A percentile compares a stretch with the other conserved stretches of the same genome.
These are phyloP conservation scores for Geoglossum cookeanum DNA, from an alignment of 2,329 filamentous ascomycete species.

Conservation along the genomic window DNA sequence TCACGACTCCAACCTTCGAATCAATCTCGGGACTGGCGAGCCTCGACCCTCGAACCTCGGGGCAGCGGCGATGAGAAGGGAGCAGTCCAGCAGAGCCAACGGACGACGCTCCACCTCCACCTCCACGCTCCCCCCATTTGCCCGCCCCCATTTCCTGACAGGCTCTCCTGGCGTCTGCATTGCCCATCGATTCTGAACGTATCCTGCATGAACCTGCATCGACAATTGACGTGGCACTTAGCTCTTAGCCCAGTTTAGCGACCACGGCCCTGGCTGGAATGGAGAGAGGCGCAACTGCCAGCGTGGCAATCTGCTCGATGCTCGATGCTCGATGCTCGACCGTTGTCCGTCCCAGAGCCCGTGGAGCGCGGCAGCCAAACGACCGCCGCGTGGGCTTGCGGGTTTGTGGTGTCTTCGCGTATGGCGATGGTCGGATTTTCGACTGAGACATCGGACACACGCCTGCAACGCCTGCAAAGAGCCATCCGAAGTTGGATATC, in stretches of 20 bases:
- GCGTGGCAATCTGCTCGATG: not conserved
- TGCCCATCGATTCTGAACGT: not conserved
- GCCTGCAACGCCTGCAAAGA: too few species aligned
- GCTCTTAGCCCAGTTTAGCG: not conserved
- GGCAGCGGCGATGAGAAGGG: not conserved
- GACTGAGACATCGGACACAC: not conserved
- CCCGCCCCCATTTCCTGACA: not conserved
- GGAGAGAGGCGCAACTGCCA: not conserved
- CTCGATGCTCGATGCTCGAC: not conserved
- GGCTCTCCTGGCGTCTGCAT: not conserved
- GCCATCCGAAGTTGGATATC: not conserved
- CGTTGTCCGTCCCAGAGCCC: too few species aligned
- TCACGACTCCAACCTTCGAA: not conserved
- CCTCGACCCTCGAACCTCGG: not conserved
- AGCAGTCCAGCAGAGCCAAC: not conserved
- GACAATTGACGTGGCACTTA: not conserved
- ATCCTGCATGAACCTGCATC: not conserved
- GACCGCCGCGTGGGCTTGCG: not conserved
- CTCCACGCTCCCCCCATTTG: not conserved
- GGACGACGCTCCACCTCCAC: not conserved
- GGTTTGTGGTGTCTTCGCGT: not conserved
- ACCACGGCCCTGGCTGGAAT: not conserved
- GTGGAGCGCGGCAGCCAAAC: too few species aligned
- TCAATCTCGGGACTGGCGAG: not conserved
- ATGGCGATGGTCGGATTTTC: not conserved